Percentiles rank a stretch among this genome's conserved stretches.
Evolutionary conservation across 495 filamentous ascomycete genomes (phyloP).

Genomic region (Trichodelitschia bisporula): DNA sequence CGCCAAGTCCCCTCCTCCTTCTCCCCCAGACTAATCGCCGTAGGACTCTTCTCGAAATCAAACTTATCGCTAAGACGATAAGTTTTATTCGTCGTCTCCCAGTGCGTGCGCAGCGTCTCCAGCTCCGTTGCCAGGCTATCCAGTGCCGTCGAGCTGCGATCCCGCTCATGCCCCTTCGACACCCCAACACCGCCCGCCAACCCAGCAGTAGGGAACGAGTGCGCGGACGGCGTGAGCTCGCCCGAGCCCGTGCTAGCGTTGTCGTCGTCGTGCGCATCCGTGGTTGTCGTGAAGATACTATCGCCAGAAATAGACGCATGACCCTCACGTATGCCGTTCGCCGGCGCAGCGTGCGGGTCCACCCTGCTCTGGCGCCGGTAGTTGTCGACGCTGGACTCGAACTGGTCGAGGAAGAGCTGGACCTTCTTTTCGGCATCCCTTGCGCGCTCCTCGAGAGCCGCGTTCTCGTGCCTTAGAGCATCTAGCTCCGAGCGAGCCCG

Average conservation of each 20-base stretch:
- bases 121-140: constrained; percentile 82
- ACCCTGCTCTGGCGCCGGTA: constrained; percentile 62
- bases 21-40: too few relatives aligned
- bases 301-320: constrained; percentile 1
- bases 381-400: constrained; percentile 79
- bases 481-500: constrained; percentile 43
- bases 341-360: not conserved
- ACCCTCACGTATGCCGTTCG: not conserved
- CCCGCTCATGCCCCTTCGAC: constrained; percentile 1
- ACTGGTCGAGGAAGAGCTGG: constrained; percentile 74
- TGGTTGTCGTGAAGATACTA: constrained; percentile 1
- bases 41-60: constrained; percentile 51
- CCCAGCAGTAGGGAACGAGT: not conserved
- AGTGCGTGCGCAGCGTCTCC: constrained; percentile 66
- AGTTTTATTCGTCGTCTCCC: constrained; percentile 87
- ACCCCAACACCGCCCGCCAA: not conserved
- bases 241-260: not conserved
- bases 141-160: constrained; percentile 58
- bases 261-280: not conserved
- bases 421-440: constrained; percentile 83
- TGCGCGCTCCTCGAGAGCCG: constrained; percentile 51
- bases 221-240: constrained; percentile 4
- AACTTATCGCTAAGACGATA: constrained; percentile 71
- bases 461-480: constrained; percentile 59
- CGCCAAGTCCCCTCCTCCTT: constrained; percentile 10